Conservation (phyloP, 2,329 filamentous ascomycete species). For the Monilinia fructigena region DNA sequence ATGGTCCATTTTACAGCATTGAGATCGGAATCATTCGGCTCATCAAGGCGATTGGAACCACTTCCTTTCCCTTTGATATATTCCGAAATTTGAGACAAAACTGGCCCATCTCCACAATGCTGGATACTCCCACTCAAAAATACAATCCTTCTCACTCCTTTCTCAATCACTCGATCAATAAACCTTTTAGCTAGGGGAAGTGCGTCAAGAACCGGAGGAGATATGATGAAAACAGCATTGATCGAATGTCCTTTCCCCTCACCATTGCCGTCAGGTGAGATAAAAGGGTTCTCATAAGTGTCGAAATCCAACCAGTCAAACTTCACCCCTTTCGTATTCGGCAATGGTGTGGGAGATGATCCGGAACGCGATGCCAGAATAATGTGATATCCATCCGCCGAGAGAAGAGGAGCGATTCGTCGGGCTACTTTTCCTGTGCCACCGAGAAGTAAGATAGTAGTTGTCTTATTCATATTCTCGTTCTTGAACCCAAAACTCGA, state of each 20-base stretch:
- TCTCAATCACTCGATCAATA: constrained; percentile 43
- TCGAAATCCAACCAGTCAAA: constrained; percentile 49
- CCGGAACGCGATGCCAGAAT: constrained; percentile 45
- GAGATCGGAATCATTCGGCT: background rate
- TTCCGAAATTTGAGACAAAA: constrained; percentile 43
- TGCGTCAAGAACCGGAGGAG: constrained; percentile 41
- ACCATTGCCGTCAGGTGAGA: background rate
- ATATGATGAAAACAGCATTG: constrained; percentile 45
- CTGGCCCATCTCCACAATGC: constrained; percentile 41
- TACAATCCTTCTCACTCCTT: constrained; percentile 47
- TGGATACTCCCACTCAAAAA: constrained; percentile 45
- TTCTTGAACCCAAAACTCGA: background rate
- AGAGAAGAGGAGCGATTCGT: constrained; percentile 43
- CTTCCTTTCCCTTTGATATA: constrained; percentile 40
- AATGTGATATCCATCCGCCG: constrained; percentile 36
- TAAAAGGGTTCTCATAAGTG: constrained; percentile 44
- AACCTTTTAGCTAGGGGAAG: constrained; percentile 44
- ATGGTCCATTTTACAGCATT: constrained; percentile 46
- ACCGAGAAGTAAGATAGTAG: constrained; percentile 40
- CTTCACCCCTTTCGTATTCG: constrained; percentile 33
- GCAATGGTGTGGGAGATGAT: constrained; percentile 26
- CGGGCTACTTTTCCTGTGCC: constrained; percentile 48
- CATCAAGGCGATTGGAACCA: too few relatives aligned
- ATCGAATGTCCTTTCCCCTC: constrained; percentile 30
- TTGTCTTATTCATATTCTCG: background rate